Conservation (phyloP, 2,329 filamentous ascomycete species). For the Hypoxylon sp. region DNA sequence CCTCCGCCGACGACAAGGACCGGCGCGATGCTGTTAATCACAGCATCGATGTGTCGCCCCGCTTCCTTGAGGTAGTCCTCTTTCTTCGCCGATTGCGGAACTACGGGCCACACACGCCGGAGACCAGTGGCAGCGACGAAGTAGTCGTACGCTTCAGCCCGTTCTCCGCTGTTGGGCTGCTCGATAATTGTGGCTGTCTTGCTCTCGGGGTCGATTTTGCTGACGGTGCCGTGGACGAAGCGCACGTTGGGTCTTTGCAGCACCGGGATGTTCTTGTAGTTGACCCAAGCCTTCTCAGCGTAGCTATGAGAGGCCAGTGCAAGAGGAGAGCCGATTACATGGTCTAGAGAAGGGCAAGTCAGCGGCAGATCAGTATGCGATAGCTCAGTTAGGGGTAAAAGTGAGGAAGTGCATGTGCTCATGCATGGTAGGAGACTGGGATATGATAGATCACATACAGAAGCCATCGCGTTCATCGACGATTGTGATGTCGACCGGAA, state of each 20-base stretch:
- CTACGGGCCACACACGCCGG: constrained; percentile 78
- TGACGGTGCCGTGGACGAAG: constrained; percentile 76
- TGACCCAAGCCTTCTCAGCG: constrained; percentile 78
- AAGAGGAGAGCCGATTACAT: constrained; percentile 82
- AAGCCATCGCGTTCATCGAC: constrained; percentile 88
- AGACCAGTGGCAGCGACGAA: constrained; percentile 81
- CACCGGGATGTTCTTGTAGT: constrained; percentile 76
- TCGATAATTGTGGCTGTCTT: constrained; percentile 73
- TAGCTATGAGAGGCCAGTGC: constrained; percentile 76
- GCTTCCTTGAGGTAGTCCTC: constrained; percentile 76
- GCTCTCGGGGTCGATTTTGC: constrained; percentile 69
- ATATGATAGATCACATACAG: constrained; percentile 67
- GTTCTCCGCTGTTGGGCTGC: constrained; percentile 60
- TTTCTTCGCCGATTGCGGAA: constrained; percentile 75
- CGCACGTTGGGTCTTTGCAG: constrained; percentile 74
- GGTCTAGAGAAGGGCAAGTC: constrained; percentile 65
- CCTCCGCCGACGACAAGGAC: constrained; percentile 83
- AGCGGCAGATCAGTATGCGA: constrained; percentile 24
- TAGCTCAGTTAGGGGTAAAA: not conserved
- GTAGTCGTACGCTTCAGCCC: constrained; percentile 76
- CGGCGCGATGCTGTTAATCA: constrained; percentile 67
- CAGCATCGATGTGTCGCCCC: constrained; percentile 69
- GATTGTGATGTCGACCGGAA: constrained; percentile 78
- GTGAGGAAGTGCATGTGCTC: constrained; percentile 4
- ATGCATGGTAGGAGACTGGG: constrained; percentile 1